These are phyloP conservation scores for Lodderomyces margitis DNA, from an alignment of 1,139 yeast genomes.

Conservation along the genomic window DNA sequence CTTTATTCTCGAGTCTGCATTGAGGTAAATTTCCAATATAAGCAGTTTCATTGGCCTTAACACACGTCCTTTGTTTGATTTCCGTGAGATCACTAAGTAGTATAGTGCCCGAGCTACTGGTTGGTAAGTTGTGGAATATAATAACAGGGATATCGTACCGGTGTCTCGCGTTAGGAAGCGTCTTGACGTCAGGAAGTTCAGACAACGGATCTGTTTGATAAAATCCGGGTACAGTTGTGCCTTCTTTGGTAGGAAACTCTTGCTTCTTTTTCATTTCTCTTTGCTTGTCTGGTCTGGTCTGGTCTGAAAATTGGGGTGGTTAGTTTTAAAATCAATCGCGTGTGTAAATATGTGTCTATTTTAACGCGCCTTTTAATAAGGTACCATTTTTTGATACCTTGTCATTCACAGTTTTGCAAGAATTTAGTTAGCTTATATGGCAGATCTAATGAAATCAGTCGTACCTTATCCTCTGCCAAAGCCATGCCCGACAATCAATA, in stretches of 20 bases:
- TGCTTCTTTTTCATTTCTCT: neutral
- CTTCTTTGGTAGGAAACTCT: neutral
- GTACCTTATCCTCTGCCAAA: too few relatives aligned
- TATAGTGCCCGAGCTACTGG: constrained; percentile 1
- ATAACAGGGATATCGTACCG: constrained; percentile 9
- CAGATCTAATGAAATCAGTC: too few relatives aligned
- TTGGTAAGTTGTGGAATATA: constrained; percentile 2
- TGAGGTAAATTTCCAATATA: neutral
- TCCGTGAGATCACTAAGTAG: constrained; percentile 9
- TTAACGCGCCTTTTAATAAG: too few relatives aligned
- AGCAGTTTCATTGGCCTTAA: constrained; percentile 3
- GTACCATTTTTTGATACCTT: too few relatives aligned
- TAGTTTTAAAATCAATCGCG: too few relatives aligned
- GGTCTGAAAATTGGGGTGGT: too few relatives aligned
- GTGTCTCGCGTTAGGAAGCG: neutral
- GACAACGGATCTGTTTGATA: constrained; percentile 3
- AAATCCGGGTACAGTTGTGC: neutral
- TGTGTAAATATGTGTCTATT: too few relatives aligned
- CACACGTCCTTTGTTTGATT: neutral
- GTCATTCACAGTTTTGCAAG: too few relatives aligned
- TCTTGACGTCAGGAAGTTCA: neutral
- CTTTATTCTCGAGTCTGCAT: neutral
- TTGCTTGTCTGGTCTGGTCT: too few relatives aligned
- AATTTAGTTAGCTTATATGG: too few relatives aligned
- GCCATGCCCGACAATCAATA: too few relatives aligned